These are phyloP conservation scores for Cadophora gregata DNA, from an alignment of 2,329 filamentous ascomycete genomes.

Conservation along the genomic window DNA sequence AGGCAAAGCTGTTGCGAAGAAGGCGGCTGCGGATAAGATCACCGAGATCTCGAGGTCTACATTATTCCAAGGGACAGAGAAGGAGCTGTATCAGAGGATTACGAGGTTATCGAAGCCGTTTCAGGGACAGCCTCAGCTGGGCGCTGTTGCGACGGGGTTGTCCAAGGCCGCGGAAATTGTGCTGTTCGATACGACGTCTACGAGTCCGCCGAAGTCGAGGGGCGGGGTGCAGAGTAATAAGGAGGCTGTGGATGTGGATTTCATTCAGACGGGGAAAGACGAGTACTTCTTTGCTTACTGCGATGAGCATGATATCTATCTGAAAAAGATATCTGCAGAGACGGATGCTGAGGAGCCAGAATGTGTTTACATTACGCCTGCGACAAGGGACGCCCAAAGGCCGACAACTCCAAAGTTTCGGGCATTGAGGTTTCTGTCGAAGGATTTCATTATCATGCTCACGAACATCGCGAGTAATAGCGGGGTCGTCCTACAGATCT, in stretches of 20 bases:
- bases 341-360: constrained; percentile 53
- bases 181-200: constrained; percentile 71
- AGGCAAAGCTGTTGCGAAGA: constrained; percentile 50
- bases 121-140: constrained; percentile 66
- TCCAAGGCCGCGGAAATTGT: constrained; percentile 79
- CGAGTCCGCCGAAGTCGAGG: constrained; percentile 55
- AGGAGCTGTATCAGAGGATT: constrained; percentile 64
- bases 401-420: constrained; percentile 58
- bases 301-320: constrained; percentile 75
- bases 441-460: constrained; percentile 62
- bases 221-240: constrained; percentile 57
- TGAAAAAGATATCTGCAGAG: constrained; percentile 49
- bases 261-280: constrained; percentile 65
- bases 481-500: constrained; percentile 62
- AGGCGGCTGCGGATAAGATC: constrained; percentile 50
- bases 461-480: constrained; percentile 64
- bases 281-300: constrained; percentile 80
- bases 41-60: constrained; percentile 58
- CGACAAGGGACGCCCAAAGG: constrained; percentile 49
- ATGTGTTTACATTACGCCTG: constrained; percentile 61
- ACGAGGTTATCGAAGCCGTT: constrained; percentile 59
- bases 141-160: constrained; percentile 79
- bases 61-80: constrained; percentile 57
- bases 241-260: constrained; percentile 73
- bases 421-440: constrained; percentile 63